phyloP scores from a whole-genome alignment of 176 grass and related monocot genomes.

The Musa acuminata region DNA sequence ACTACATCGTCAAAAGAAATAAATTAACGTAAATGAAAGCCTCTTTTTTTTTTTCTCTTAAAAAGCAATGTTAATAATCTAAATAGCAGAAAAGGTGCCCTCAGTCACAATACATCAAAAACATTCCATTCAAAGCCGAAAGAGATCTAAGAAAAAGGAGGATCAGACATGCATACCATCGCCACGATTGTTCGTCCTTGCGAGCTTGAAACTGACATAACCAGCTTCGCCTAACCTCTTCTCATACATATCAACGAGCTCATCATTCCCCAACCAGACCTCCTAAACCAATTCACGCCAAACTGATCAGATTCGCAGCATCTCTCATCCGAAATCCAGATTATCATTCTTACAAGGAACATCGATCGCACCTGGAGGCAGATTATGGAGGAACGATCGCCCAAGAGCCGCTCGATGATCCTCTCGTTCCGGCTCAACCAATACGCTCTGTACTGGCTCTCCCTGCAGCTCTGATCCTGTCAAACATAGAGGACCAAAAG shows the following conservation, averaged over 20 bases:
- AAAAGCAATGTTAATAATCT: neutral
- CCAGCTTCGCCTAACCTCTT: constrained; percentile 47
- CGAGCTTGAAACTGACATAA: constrained; percentile 62
- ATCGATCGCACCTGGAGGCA: constrained; percentile 58
- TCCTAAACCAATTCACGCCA: constrained; percentile 25
- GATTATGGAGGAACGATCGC: constrained; percentile 63
- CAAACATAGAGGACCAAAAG: neutral
- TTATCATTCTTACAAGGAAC: neutral
- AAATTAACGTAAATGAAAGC: too few relatives aligned
- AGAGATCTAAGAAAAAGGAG: neutral
- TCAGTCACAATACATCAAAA: neutral
- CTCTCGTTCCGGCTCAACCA: constrained; percentile 75
- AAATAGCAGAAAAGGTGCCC: neutral
- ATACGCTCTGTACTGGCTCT: constrained; percentile 59
- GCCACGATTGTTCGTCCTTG: constrained; percentile 77
- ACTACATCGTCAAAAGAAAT: too few relatives aligned
- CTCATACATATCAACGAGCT: constrained; percentile 64
- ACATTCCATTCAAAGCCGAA: neutral
- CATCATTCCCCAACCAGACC: constrained; percentile 79
- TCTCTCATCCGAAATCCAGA: too few relatives aligned
- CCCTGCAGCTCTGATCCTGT: constrained; percentile 48
- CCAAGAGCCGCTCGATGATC: constrained; percentile 70
- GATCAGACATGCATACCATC: constrained; percentile 39
- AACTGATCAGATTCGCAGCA: too few relatives aligned
- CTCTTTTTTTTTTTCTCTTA: too few relatives aligned